Evolutionary conservation across 148 eudicot species (phyloP).

Genomic region (Camellia sinensis): DNA sequence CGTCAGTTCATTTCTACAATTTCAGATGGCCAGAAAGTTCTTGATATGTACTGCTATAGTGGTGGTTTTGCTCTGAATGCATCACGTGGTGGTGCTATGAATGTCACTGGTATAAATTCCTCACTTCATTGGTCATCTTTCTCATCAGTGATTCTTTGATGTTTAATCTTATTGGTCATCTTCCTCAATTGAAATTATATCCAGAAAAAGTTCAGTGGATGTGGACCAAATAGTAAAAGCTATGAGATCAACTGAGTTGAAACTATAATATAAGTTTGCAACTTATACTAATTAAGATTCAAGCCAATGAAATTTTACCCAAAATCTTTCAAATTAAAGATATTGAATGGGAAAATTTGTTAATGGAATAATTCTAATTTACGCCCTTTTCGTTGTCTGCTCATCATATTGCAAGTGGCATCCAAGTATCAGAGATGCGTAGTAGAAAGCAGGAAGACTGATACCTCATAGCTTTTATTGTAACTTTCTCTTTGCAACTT

Average conservation of each 20-base stretch:
- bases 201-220: neutral
- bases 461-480: neutral
- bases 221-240: neutral
- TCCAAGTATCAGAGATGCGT: neutral
- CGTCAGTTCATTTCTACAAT: constrained; percentile 75
- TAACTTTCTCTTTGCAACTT: neutral
- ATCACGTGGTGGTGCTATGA: constrained; percentile 67
- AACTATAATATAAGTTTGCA: neutral
- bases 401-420: neutral
- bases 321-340: neutral
- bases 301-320: neutral
- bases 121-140: constrained; percentile 8
- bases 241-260: neutral
- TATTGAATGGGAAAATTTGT: neutral
- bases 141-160: neutral
- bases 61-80: constrained; percentile 96
- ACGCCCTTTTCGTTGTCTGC: neutral
- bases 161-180: neutral
- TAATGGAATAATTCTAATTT: neutral
- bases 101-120: constrained; percentile 61
- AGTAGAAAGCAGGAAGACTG: neutral
- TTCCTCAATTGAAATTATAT: neutral
- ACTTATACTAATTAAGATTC: neutral
- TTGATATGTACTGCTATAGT: constrained; percentile 89
- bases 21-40: constrained; percentile 63